A percentile compares a stretch with the other conserved stretches of the same genome.
Evolutionary conservation across 1,284 basidiomycete genomes (phyloP).

Genomic region (Ustilago sp.): DNA sequence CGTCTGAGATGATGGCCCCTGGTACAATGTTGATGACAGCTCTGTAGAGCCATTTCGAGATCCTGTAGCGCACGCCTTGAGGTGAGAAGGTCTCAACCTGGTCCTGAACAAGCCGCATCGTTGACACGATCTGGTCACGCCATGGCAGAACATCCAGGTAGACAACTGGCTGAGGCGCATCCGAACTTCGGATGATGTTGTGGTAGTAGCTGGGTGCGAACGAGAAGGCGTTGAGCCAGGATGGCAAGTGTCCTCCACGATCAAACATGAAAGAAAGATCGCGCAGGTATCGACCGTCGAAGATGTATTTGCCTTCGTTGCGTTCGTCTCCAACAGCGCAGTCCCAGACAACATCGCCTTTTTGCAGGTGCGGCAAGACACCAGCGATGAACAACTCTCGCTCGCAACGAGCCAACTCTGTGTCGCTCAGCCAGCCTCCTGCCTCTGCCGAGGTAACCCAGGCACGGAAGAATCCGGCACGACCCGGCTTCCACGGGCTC

Average conservation of each 20-base stretch:
- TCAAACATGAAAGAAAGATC: conserved; percentile 69
- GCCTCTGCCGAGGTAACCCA: conserved; percentile 69
- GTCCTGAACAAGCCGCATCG: conserved; percentile 69
- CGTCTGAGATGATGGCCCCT: conserved; percentile 53
- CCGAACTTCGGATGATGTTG: conserved; percentile 66
- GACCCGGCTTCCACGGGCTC: conserved; percentile 65
- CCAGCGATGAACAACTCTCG: conserved; percentile 68
- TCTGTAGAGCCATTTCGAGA: conserved; percentile 71
- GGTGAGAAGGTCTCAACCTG: conserved; percentile 68
- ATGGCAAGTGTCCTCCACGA: conserved; percentile 69
- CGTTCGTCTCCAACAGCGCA: conserved; percentile 64
- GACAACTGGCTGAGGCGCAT: conserved; percentile 56
- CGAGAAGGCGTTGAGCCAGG: conserved; percentile 69
- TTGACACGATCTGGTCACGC: conserved; percentile 65
- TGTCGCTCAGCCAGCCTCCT: conserved; percentile 56
- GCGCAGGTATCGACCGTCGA: conserved; percentile 68
- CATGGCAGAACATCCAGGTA: conserved; percentile 68
- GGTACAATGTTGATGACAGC: conserved; percentile 59
- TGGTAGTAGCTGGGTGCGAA: conserved; percentile 70
- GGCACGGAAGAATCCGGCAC: conserved; percentile 69
- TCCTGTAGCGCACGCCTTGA: conserved; percentile 67
- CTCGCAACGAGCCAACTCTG: conserved; percentile 63
- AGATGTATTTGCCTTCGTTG: conserved; percentile 68
- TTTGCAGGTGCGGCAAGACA: conserved; percentile 64
- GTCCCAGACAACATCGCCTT: conserved; percentile 70